Percentiles rank a stretch among this genome's conserved stretches.
phyloP scores from a whole-genome alignment of 306 rosid genomes.

The Castanopsis chinensis region DNA sequence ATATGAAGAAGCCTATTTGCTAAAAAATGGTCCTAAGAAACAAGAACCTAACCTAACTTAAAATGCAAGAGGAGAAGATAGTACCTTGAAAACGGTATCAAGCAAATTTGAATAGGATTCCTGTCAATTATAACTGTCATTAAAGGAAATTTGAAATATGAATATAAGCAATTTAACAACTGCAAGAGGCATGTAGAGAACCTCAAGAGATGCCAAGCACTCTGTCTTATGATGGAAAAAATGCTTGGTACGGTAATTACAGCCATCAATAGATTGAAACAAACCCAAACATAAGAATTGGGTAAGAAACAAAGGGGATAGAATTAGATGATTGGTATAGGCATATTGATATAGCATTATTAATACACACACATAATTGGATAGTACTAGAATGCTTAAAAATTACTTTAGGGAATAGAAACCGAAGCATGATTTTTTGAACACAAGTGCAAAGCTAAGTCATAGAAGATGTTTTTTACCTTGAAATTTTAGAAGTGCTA shows the following conservation, averaged over 20 bases:
- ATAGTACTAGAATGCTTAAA: too few relatives aligned
- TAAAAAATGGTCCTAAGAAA: not conserved
- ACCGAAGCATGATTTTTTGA: too few relatives aligned
- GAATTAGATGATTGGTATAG: not conserved
- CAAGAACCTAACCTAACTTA: not conserved
- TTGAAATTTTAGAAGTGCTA: too few relatives aligned
- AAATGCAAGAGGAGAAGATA: not conserved
- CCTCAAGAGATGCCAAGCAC: too few relatives aligned
- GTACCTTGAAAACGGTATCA: slow-evolving; percentile 94
- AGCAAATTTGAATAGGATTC: slow-evolving; percentile 79
- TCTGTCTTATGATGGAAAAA: slow-evolving; percentile 40
- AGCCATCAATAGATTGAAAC: slow-evolving; percentile 78
- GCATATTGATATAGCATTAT: not conserved
- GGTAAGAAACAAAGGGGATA: slow-evolving; percentile 10
- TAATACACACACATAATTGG: too few relatives aligned
- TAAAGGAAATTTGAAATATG: not conserved
- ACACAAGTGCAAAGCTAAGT: too few relatives aligned
- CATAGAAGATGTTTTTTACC: too few relatives aligned
- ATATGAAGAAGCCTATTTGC: too few relatives aligned
- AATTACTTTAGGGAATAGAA: too few relatives aligned
- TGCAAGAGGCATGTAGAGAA: too few relatives aligned
- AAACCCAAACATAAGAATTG: not conserved
- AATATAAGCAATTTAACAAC: slow-evolving; percentile 11
- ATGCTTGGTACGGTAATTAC: slow-evolving; percentile 64
- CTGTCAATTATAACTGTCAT: slow-evolving; percentile 50